A percentile compares a stretch with the other conserved stretches of the same genome.
Conservation (phyloP, 2,329 filamentous ascomycete genomes). For the Penicillium sp. region DNA sequence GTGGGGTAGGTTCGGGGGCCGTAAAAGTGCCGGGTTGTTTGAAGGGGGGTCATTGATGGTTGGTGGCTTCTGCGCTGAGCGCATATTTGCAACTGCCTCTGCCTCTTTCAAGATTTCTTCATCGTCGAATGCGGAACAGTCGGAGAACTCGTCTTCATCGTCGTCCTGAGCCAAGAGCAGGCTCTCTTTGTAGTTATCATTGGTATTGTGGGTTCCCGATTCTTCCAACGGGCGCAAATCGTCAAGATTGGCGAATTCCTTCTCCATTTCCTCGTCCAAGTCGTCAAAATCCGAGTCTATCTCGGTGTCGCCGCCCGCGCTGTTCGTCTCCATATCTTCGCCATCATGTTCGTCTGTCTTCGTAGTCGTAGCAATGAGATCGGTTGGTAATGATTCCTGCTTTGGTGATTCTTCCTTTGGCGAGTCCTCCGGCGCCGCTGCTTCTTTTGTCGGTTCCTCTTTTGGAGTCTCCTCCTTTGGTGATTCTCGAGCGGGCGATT, state of each 20-base stretch:
- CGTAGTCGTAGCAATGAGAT: slow-evolving; percentile 1
- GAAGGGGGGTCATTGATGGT: background rate
- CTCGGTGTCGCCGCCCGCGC: slow-evolving; percentile 19
- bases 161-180: slow-evolving; percentile 17
- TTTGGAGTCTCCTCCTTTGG: background rate
- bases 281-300: slow-evolving; percentile 24
- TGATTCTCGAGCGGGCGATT: background rate
- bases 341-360: slow-evolving; percentile 1
- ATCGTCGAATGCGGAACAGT: slow-evolving; percentile 34
- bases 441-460: too few relatives aligned
- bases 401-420: background rate
- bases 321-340: slow-evolving; percentile 12
- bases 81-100: slow-evolving; percentile 14
- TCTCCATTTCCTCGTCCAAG: slow-evolving; percentile 20
- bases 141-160: slow-evolving; percentile 34
- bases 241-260: slow-evolving; percentile 10
- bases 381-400: background rate
- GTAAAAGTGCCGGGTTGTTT: slow-evolving; percentile 3
- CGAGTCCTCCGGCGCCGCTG: too few relatives aligned
- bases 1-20: background rate
- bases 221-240: slow-evolving; percentile 1
- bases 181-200: background rate
- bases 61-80: background rate
- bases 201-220: background rate
- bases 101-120: slow-evolving; percentile 28